These are phyloP conservation scores for Phytophthora vignae DNA, from an alignment of 352 stramenopile species.

Conservation along the genomic window DNA sequence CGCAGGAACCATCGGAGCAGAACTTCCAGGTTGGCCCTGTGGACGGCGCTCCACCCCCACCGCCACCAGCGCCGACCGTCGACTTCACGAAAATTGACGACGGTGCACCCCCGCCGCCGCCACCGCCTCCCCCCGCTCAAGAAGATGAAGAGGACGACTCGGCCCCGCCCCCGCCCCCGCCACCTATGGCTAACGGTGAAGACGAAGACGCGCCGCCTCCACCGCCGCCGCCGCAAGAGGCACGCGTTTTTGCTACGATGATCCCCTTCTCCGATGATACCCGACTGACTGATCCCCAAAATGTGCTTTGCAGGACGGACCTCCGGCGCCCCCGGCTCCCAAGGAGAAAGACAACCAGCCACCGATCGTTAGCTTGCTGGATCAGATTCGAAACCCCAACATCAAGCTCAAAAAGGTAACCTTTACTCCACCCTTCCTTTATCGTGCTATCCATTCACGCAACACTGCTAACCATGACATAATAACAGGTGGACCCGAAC, in stretches of 20 bases:
- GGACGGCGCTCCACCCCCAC: conserved; percentile 70
- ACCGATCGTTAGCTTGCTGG: conserved; percentile 50
- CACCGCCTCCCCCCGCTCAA: conserved; percentile 51
- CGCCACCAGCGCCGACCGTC: conserved; percentile 62
- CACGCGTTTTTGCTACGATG: conserved; percentile 3
- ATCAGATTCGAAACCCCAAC: conserved; percentile 70
- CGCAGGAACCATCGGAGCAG: conserved; percentile 64
- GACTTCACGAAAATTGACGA: conserved; percentile 63
- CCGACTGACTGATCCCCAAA: background rate
- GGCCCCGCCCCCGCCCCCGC: conserved; percentile 50
- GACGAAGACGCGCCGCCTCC: conserved; percentile 63
- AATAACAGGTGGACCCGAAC: conserved; percentile 40
- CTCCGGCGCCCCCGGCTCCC: conserved; percentile 32
- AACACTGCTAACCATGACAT: background rate
- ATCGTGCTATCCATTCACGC: conserved; percentile 3
- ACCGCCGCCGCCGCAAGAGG: conserved; percentile 51
- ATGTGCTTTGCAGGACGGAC: conserved; percentile 35
- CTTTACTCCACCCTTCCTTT: background rate
- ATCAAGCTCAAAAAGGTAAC: conserved; percentile 63
- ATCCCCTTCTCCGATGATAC: background rate
- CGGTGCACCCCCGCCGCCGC: conserved; percentile 61
- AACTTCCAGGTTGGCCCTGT: conserved; percentile 69
- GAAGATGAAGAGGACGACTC: conserved; percentile 52
- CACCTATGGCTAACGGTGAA: conserved; percentile 38
- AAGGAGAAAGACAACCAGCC: conserved; percentile 45